Evolutionary conservation across 23 red algal species (phyloP).

Genomic region (Agarophyton chilense): DNA sequence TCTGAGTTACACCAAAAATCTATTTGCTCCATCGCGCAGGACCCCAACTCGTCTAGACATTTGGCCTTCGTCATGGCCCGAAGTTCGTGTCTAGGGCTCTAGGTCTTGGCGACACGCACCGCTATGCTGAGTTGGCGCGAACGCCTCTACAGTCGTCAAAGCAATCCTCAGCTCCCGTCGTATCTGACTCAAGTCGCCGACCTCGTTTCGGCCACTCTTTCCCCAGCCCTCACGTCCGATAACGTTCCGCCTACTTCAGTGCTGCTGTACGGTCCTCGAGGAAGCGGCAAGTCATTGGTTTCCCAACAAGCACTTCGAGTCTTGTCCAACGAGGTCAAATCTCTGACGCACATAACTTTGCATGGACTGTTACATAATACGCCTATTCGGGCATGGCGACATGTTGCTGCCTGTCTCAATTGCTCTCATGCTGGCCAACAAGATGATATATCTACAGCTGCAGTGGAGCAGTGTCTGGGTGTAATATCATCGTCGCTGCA

Average conservation of each 20-base stretch:
- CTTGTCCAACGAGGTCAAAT: not conserved
- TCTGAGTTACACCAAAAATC: too few relatives aligned
- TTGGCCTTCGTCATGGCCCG: not conserved
- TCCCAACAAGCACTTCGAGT: slow-evolving; percentile 8
- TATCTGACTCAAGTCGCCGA: not conserved
- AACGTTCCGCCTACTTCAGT: slow-evolving; percentile 16
- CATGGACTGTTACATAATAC: slow-evolving; percentile 40
- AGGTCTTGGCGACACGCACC: not conserved
- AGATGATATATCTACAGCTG: slow-evolving; percentile 11
- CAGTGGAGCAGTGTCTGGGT: slow-evolving; percentile 20
- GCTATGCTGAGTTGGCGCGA: not conserved
- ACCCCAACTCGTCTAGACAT: too few relatives aligned
- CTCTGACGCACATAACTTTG: slow-evolving; percentile 23
- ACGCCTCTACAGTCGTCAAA: not conserved
- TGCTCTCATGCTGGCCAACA: not conserved
- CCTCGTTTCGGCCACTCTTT: slow-evolving; percentile 2
- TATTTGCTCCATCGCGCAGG: too few relatives aligned
- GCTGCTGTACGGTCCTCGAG: slow-evolving; percentile 32
- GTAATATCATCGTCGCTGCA: not conserved
- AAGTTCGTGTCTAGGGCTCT: not conserved
- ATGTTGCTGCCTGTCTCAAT: not conserved
- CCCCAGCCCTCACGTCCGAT: not conserved
- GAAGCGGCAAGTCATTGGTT: slow-evolving; percentile 45
- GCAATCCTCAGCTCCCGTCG: not conserved
- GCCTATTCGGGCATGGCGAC: slow-evolving; percentile 29